Conservation (phyloP, 2,329 filamentous ascomycete genomes). For the Fusarium miscanthi region DNA sequence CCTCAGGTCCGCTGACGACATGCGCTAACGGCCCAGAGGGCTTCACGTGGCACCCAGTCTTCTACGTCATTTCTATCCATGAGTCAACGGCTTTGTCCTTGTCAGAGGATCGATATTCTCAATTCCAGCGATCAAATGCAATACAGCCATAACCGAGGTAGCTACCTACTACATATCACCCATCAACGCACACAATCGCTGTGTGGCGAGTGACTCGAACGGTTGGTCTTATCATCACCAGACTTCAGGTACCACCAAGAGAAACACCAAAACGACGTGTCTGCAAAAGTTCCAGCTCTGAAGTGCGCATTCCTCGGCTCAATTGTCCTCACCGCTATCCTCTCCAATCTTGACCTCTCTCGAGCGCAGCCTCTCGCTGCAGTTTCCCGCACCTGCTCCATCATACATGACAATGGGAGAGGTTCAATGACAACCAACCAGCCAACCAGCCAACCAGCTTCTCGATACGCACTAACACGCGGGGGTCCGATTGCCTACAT, state of each 20-base stretch:
- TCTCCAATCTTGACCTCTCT: constrained; percentile 1
- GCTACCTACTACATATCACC: not conserved
- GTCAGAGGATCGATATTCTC: constrained; percentile 1
- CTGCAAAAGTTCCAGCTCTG: constrained; percentile 21
- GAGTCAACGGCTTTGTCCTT: constrained; percentile 10
- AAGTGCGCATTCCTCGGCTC: constrained; percentile 2
- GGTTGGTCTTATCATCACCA: constrained; percentile 9
- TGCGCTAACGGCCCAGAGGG: constrained; percentile 19
- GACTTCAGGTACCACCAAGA: constrained; percentile 23
- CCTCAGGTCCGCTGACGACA: constrained; percentile 37
- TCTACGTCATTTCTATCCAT: constrained; percentile 28
- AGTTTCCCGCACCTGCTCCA: constrained; percentile 12
- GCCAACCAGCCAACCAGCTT: constrained; percentile 14
- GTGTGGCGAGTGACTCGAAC: constrained; percentile 1
- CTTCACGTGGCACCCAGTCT: constrained; percentile 28
- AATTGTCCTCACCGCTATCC: constrained; percentile 21
- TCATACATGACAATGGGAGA: constrained; percentile 8
- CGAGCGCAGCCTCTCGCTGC: constrained; percentile 12
- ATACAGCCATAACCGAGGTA: not conserved
- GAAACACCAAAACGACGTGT: constrained; percentile 10
- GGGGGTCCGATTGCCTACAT: constrained; percentile 17
- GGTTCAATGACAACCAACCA: constrained; percentile 8
- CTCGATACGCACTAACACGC: constrained; percentile 6
- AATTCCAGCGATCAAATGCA: not conserved
- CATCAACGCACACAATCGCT: not conserved